Percentiles rank a stretch among this genome's conserved stretches.
phyloP scores from a whole-genome alignment of 768 basidiomycete species.

The Plicaturopsis crispa region DNA sequence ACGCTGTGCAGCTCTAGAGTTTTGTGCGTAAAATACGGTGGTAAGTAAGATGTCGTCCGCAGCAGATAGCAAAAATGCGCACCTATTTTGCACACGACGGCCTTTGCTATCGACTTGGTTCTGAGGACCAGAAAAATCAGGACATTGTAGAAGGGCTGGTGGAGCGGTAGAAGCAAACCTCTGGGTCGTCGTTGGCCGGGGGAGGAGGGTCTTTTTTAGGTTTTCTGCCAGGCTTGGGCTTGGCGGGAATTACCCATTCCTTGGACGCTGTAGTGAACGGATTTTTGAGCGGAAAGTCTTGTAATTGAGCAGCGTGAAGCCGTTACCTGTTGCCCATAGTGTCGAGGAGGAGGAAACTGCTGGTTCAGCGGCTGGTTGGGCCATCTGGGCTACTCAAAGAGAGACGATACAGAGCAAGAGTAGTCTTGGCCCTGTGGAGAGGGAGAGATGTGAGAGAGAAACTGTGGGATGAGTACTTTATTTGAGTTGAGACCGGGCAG shows the following conservation, averaged over 20 bases:
- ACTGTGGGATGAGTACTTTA: too few species aligned
- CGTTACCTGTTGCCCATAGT: slow-evolving; percentile 71
- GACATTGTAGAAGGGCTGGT: slow-evolving; percentile 8
- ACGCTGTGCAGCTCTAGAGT: slow-evolving; percentile 82
- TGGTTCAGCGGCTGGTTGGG: slow-evolving; percentile 9
- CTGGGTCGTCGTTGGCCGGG: slow-evolving; percentile 29
- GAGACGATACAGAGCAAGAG: too few species aligned
- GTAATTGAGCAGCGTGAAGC: neutral
- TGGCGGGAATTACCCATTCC: slow-evolving; percentile 84
- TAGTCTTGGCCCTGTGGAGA: too few species aligned
- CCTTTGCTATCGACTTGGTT: slow-evolving; percentile 45
- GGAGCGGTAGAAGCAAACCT: slow-evolving; percentile 30
- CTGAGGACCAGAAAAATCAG: slow-evolving; percentile 7
- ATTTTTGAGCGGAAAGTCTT: slow-evolving; percentile 2
- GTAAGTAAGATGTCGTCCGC: slow-evolving; percentile 11
- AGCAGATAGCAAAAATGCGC: too few species aligned
- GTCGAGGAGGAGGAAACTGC: slow-evolving; percentile 38
- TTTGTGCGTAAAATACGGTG: slow-evolving; percentile 2
- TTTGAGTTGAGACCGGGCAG: too few species aligned
- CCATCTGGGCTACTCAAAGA: too few species aligned
- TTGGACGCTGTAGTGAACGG: slow-evolving; percentile 59
- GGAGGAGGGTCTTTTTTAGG: slow-evolving; percentile 62
- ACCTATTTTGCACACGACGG: slow-evolving; percentile 76
- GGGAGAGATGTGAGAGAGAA: too few species aligned
- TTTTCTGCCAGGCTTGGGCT: slow-evolving; percentile 82